Evolutionary conservation across 371 early-diverging fungal species (phyloP).

Genomic region (Parasitella parasitica): DNA sequence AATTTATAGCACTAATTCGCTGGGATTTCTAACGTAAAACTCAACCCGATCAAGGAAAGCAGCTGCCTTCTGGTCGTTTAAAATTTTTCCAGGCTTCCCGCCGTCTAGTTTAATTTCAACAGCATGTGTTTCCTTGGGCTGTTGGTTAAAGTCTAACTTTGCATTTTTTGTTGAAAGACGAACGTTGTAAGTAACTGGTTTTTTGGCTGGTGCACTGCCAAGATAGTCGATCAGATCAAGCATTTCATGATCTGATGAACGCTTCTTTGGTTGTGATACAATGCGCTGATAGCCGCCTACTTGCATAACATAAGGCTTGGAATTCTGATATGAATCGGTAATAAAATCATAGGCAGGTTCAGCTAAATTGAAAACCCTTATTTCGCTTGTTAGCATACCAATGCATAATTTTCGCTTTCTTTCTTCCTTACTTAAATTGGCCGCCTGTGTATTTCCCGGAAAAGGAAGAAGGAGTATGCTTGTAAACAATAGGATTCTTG

Average conservation of each 20-base stretch:
- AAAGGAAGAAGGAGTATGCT: slow-evolving; percentile 10
- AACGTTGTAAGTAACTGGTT: slow-evolving; percentile 15
- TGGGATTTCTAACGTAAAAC: slow-evolving; percentile 48
- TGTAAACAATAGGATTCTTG: slow-evolving; percentile 22
- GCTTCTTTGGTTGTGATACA: background rate
- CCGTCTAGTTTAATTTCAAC: slow-evolving; percentile 43
- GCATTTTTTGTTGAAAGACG: slow-evolving; percentile 18
- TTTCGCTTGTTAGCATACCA: background rate
- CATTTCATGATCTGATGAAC: slow-evolving; percentile 25
- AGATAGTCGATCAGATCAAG: slow-evolving; percentile 43
- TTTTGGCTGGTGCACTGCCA: slow-evolving; percentile 20
- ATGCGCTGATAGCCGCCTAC: slow-evolving; percentile 23
- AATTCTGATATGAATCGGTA: slow-evolving; percentile 35
- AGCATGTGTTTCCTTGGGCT: slow-evolving; percentile 15
- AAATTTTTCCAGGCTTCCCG: slow-evolving; percentile 34
- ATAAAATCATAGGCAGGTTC: slow-evolving; percentile 49
- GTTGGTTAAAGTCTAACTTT: slow-evolving; percentile 18
- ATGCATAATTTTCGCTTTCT: background rate
- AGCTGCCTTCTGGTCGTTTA: slow-evolving; percentile 37
- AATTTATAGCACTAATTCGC: slow-evolving; percentile 29
- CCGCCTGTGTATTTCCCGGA: slow-evolving; percentile 34
- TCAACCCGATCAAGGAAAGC: slow-evolving; percentile 52
- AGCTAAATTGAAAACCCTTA: slow-evolving; percentile 42
- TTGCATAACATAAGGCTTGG: slow-evolving; percentile 41
- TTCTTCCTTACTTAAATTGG: slow-evolving; percentile 38